phyloP scores from a whole-genome alignment of 768 basidiomycete genomes.

The Bullera alba region DNA sequence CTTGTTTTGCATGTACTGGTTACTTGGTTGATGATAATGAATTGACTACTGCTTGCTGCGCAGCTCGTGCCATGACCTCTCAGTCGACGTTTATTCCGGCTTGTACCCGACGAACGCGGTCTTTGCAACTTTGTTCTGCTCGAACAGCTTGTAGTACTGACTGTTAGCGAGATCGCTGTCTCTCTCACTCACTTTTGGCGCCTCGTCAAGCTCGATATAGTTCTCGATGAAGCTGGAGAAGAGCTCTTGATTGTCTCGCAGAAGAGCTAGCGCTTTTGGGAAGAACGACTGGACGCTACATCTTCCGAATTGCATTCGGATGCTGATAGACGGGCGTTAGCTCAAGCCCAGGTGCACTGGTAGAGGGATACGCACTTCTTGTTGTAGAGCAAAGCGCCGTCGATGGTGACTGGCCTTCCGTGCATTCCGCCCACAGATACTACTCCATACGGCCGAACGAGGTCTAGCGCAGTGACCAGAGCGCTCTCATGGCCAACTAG shows the following conservation, averaged over 20 bases:
- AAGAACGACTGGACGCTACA: slow-evolving; percentile 32
- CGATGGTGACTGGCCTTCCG: slow-evolving; percentile 19
- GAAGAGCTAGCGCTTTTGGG: slow-evolving; percentile 20
- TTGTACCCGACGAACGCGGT: slow-evolving; percentile 33
- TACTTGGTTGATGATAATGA: too few relatives aligned
- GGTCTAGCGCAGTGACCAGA: slow-evolving; percentile 33
- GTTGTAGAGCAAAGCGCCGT: slow-evolving; percentile 27
- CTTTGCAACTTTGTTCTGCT: slow-evolving; percentile 41
- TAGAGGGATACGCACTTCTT: slow-evolving; percentile 35
- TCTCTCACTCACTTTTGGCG: slow-evolving; percentile 18
- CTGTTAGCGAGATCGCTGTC: background rate
- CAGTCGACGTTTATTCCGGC: too few relatives aligned
- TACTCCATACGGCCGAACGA: slow-evolving; percentile 40
- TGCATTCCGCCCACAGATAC: slow-evolving; percentile 41
- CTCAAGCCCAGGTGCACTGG: background rate
- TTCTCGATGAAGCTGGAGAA: slow-evolving; percentile 31
- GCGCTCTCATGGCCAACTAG: slow-evolving; percentile 43
- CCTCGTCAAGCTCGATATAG: slow-evolving; percentile 23
- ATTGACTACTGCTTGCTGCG: too few relatives aligned
- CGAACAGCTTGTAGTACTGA: slow-evolving; percentile 41
- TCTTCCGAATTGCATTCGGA: slow-evolving; percentile 35
- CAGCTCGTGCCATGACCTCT: too few relatives aligned
- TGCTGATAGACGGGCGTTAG: too few relatives aligned
- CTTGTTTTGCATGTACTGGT: too few relatives aligned
- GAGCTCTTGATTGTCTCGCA: slow-evolving; percentile 23